Evolutionary conservation across 108 stramenopile species (phyloP), one percentile per base, ranked within the genome.

Genomic region (Aurantiochytrium sp.): DNA sequence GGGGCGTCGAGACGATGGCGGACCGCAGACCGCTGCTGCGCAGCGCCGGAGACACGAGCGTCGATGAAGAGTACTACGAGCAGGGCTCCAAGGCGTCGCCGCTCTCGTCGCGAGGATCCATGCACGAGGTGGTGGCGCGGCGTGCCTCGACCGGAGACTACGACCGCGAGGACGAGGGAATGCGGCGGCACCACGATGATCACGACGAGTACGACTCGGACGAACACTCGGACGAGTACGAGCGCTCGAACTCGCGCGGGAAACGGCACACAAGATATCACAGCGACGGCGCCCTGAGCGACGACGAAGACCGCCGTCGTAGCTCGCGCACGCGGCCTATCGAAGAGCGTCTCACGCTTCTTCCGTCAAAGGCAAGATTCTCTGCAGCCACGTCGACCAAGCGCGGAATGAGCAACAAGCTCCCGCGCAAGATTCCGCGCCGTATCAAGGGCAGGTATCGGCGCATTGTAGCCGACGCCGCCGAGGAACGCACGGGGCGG

Each of bases 401-500:
- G 49, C 73, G 73, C 49, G 73, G 73, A 18, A 43, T 51, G 23
- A 51, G 47, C 49, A 83, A 83, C 73, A 83, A 83, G 73, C 73
- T 83, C 44, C 73, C 73, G 73, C 44, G 73, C 47, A 83, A 83
- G 19, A 83, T 51, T 25, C 73, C 73, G 73, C 73, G 73, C 6
- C 44, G 73, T 5, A 51, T 83, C 23, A 83, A 83, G 73, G 73
- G 73, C 44, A 45, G 44, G n/a, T 83, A 44, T 21, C 73, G 73
- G 16, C 44, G 73, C 23, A 83, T 88, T 21, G 88, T 45, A 10
- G 69, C 60, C 44, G 44, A 88, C 60, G 59, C 42, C n/a, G 69
- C 42, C 23, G 88, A 71, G 44, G 88, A 44, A 16, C 35, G 44
- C 19, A 72, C 89, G 29, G 72, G 89, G 12, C 60, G 89, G 10